Evolutionary conservation across 768 basidiomycete species (phyloP).

Genomic region (Amanita molliuscula): DNA sequence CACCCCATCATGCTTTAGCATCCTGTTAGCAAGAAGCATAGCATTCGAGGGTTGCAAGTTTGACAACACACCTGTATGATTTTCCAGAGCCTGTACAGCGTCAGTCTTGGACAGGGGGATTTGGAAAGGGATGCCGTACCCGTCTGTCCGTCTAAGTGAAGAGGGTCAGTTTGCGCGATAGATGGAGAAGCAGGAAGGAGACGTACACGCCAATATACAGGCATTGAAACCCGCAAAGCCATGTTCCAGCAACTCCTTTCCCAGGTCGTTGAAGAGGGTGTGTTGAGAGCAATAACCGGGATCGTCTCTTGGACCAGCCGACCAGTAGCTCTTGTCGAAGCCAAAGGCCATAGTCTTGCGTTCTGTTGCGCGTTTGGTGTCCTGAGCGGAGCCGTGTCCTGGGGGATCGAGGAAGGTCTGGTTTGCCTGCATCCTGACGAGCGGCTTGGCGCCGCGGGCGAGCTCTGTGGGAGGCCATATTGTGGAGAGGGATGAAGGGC

Average conservation of each 20-base stretch:
- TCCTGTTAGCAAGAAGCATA: slow-evolving; percentile 6
- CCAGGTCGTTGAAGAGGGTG: slow-evolving; percentile 89
- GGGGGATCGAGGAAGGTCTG: slow-evolving; percentile 91
- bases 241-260: slow-evolving; percentile 90
- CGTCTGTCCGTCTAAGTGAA: slow-evolving; percentile 62
- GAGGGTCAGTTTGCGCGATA: not conserved
- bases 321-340: slow-evolving; percentile 98
- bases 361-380: slow-evolving; percentile 77
- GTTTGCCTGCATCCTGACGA: slow-evolving; percentile 93
- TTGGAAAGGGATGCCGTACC: slow-evolving; percentile 35
- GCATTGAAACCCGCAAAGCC: slow-evolving; percentile 96
- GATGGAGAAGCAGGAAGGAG: not conserved
- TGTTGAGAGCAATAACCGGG: slow-evolving; percentile 89
- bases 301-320: slow-evolving; percentile 83
- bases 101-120: not conserved
- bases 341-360: slow-evolving; percentile 85
- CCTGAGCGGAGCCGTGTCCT: slow-evolving; percentile 56
- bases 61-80: slow-evolving; percentile 67
- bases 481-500: slow-evolving; percentile 3
- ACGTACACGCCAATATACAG: slow-evolving; percentile 97
- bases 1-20: slow-evolving; percentile 85
- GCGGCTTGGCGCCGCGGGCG: slow-evolving; percentile 84
- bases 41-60: not conserved
- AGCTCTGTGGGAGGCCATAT: slow-evolving; percentile 50
- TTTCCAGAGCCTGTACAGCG: slow-evolving; percentile 67